Evolutionary conservation across 1,139 yeast species (phyloP).

Genomic region (Yamadazyma blattariae): DNA sequence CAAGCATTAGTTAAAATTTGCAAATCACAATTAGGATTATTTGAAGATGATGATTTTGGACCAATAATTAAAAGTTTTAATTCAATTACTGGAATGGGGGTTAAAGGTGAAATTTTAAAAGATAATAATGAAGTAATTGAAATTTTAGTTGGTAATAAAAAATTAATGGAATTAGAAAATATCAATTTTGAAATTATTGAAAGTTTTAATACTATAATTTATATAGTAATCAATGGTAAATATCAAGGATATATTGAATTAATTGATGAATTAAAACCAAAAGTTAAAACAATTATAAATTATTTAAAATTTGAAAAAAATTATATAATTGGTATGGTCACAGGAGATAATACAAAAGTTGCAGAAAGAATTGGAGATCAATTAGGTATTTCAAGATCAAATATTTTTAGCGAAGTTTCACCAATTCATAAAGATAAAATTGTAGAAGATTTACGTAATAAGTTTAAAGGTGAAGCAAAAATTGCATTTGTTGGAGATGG

Average conservation of each 20-base stretch:
- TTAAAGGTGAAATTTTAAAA: conserved; percentile 43
- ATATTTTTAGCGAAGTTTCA: conserved; percentile 73
- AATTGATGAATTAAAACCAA: conserved; percentile 66
- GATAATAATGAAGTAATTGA: conserved; percentile 18
- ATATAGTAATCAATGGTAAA: conserved; percentile 50
- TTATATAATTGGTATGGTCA: conserved; percentile 78
- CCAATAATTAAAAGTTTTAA: conserved; percentile 39
- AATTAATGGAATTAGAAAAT: conserved; percentile 34
- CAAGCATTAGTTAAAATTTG: conserved; percentile 53
- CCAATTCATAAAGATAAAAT: conserved; percentile 78
- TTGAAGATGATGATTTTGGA: conserved; percentile 33
- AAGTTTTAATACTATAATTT: conserved; percentile 31
- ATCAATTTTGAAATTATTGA: conserved; percentile 7
- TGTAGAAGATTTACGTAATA: conserved; percentile 54
- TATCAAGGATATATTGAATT: conserved; percentile 67
- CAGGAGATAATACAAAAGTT: conserved; percentile 75
- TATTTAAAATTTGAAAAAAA: conserved; percentile 50
- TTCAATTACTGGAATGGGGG: conserved; percentile 70
- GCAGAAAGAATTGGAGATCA: conserved; percentile 65
- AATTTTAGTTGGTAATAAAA: conserved; percentile 56
- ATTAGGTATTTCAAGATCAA: conserved; percentile 62
- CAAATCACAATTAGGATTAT: conserved; percentile 23
- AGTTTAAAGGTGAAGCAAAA: conserved; percentile 32
- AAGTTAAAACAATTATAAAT: conserved; percentile 59
- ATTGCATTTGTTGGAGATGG: conserved; percentile 97